phyloP scores from a whole-genome alignment of 371 early-diverging fungal genomes.

The Zancudomyces culisetae region DNA sequence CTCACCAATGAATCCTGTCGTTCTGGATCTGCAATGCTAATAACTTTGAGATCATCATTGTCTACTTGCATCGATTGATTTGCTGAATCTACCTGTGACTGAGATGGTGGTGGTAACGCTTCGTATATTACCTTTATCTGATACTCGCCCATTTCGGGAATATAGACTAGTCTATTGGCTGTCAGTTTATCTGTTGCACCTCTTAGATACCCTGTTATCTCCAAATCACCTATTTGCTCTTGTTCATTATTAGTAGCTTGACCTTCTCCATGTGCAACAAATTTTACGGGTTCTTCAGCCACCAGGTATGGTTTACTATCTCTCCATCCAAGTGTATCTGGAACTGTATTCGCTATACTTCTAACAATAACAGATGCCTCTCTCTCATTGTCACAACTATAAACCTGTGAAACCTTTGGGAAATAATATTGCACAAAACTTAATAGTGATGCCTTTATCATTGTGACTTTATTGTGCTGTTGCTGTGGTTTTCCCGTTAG shows the following conservation, averaged over 20 bases:
- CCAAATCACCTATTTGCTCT: slow-evolving; percentile 37
- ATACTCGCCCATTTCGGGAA: slow-evolving; percentile 81
- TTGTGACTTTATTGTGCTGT: slow-evolving; percentile 38
- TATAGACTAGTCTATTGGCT: slow-evolving; percentile 74
- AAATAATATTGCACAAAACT: slow-evolving; percentile 72
- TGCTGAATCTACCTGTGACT: slow-evolving; percentile 13
- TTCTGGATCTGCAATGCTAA: slow-evolving; percentile 41
- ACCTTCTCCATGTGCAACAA: slow-evolving; percentile 25
- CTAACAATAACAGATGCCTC: slow-evolving; percentile 41
- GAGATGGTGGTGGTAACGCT: slow-evolving; percentile 9
- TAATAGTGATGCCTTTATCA: slow-evolving; percentile 59
- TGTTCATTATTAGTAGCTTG: background rate
- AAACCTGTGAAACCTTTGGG: slow-evolving; percentile 56
- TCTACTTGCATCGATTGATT: slow-evolving; percentile 10
- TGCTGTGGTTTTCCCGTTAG: slow-evolving; percentile 17
- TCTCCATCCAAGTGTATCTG: slow-evolving; percentile 68
- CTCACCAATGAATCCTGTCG: slow-evolving; percentile 57
- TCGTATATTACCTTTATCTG: slow-evolving; percentile 48
- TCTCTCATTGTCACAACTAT: slow-evolving; percentile 29
- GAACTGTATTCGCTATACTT: slow-evolving; percentile 45
- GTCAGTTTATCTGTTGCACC: slow-evolving; percentile 57
- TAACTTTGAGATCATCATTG: slow-evolving; percentile 8
- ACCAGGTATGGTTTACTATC: slow-evolving; percentile 74
- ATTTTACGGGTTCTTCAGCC: slow-evolving; percentile 51
- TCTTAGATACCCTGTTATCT: slow-evolving; percentile 60